phyloP scores from a whole-genome alignment of 257 asterid genomes.

The Primulina eburnea region DNA sequence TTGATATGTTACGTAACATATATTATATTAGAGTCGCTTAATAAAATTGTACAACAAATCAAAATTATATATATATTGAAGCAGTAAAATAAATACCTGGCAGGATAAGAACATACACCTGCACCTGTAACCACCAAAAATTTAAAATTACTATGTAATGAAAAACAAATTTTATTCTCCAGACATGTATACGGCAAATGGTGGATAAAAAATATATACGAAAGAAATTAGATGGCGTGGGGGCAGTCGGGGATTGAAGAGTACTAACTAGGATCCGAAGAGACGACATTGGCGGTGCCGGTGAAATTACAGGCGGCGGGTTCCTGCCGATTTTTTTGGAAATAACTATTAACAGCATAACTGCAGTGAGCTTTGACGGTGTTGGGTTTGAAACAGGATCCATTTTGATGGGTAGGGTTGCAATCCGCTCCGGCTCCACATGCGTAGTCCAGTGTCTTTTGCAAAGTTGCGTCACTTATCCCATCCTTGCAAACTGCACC shows the following conservation, averaged over 20 bases:
- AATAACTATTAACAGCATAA: slow-evolving; percentile 82
- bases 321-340: slow-evolving; percentile 58
- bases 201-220: no score
- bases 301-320: slow-evolving; percentile 62
- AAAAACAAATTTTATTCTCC: no score
- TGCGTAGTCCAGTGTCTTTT: slow-evolving; percentile 80
- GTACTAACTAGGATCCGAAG: slow-evolving; percentile 67
- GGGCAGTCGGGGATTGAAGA: background rate
- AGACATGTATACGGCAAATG: no score
- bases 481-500: slow-evolving; percentile 92
- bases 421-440: slow-evolving; percentile 93
- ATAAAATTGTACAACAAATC: no score
- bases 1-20: no score
- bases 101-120: slow-evolving; percentile 61
- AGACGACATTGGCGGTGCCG: slow-evolving; percentile 54
- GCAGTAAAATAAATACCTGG: slow-evolving; percentile 45
- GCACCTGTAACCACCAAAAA: slow-evolving; percentile 41
- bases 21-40: no score
- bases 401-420: slow-evolving; percentile 51
- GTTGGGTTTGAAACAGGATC: slow-evolving; percentile 71
- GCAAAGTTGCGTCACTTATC: slow-evolving; percentile 40
- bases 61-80: background rate
- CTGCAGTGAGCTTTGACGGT: slow-evolving; percentile 71
- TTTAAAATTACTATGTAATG: background rate
- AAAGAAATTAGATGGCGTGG: no score